Evolutionary conservation across 2,329 filamentous ascomycete genomes (phyloP).

Genomic region (Aspergillus pseudonomiae): DNA sequence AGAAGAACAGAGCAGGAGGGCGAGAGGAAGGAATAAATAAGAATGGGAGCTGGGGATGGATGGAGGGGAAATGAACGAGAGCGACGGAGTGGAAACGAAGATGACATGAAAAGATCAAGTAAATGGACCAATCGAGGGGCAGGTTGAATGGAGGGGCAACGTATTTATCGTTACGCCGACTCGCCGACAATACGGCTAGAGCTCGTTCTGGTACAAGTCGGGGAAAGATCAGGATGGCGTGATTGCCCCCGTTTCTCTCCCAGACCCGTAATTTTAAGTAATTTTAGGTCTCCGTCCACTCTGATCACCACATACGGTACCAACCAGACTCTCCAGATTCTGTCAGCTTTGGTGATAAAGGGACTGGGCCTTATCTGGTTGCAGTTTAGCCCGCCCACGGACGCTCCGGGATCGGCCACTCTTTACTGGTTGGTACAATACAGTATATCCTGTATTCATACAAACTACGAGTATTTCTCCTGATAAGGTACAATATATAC

Average conservation of each 20-base stretch:
- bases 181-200: background rate
- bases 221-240: slow-evolving; percentile 8
- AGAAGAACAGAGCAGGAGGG: slow-evolving; percentile 6
- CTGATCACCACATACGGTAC: background rate
- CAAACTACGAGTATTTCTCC: background rate
- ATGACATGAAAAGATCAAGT: slow-evolving; percentile 8
- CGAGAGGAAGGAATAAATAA: slow-evolving; percentile 14
- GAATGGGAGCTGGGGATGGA: slow-evolving; percentile 9
- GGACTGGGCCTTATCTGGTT: background rate
- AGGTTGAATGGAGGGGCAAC: background rate
- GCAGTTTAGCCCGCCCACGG: background rate
- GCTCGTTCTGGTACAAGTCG: background rate
- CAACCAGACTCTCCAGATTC: background rate
- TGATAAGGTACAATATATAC: background rate
- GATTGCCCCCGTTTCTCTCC: slow-evolving; percentile 1
- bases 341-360: background rate
- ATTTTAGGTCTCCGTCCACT: background rate
- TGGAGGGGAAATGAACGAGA: slow-evolving; percentile 12
- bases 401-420: slow-evolving; percentile 7
- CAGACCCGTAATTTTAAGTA: slow-evolving; percentile 3
- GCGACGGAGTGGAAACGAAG: background rate
- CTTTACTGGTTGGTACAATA: slow-evolving; percentile 1
- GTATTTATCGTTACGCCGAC: background rate
- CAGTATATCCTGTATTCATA: background rate
- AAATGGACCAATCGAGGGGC: background rate